Conservation (phyloP, 257 asterid genomes). For the Paraleonurus japonicus region DNA sequence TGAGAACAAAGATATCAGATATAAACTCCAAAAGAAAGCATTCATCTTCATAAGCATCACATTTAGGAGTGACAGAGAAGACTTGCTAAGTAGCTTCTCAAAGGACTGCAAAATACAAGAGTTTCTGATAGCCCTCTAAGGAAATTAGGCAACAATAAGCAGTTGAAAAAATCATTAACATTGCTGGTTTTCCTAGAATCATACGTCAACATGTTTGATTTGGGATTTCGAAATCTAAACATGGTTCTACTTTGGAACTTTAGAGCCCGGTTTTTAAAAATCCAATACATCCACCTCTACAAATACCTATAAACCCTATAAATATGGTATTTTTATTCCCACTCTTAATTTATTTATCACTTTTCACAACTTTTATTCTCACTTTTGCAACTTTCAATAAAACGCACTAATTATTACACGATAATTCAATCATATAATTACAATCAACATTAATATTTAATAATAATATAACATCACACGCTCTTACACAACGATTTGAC, state of each 20-base stretch:
- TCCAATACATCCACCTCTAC: neutral
- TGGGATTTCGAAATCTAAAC: no score
- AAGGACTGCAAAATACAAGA: neutral
- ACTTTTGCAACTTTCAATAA: neutral
- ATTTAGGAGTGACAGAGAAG: neutral
- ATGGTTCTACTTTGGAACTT: neutral
- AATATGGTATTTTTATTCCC: neutral
- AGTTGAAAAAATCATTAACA: neutral
- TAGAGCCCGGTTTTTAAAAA: neutral
- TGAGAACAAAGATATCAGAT: neutral
- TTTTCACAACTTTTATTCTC: neutral
- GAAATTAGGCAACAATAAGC: neutral
- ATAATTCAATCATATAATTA: neutral
- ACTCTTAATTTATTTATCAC: neutral
- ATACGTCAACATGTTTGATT: neutral
- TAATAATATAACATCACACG: neutral
- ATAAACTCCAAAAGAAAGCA: slow-evolving; percentile 5
- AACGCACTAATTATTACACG: neutral
- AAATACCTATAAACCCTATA: neutral
- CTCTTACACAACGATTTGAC: neutral
- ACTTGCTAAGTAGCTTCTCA: no score
- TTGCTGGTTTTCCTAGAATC: neutral
- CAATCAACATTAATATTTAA: neutral
- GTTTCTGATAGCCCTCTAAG: neutral
- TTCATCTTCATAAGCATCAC: slow-evolving; percentile 1